These are phyloP conservation scores for Penicillium italicum DNA, from an alignment of 2,329 filamentous ascomycete species.

Conservation along the genomic window DNA sequence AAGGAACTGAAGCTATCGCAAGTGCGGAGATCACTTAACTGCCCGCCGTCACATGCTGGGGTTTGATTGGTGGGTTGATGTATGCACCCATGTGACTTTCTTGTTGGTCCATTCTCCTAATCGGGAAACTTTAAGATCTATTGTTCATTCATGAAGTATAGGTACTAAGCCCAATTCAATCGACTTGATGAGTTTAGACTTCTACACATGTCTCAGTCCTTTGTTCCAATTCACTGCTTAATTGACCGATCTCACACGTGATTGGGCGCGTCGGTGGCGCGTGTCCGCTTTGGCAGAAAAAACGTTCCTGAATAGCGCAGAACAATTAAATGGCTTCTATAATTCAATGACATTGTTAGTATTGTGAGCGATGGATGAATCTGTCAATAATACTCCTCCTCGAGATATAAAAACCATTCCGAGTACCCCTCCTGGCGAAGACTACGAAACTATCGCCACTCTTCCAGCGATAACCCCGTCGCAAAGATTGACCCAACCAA, in stretches of 20 bases:
- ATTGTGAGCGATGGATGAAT: constrained; percentile 36
- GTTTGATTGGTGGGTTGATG: constrained; percentile 1
- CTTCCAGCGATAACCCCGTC: constrained; percentile 46
- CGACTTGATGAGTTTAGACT: background rate
- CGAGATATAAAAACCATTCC: constrained; percentile 32
- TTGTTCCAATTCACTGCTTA: background rate
- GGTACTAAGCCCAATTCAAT: too few species aligned
- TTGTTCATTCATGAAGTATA: background rate
- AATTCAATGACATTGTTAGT: constrained; percentile 1
- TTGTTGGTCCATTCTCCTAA: background rate
- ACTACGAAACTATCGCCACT: constrained; percentile 50
- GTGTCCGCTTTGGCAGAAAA: constrained; percentile 26
- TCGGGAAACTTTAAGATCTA: background rate
- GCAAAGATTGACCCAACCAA: constrained; percentile 58
- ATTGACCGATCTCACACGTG: constrained; percentile 13
- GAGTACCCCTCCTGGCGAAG: constrained; percentile 31
- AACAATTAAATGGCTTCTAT: constrained; percentile 5
- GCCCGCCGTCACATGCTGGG: constrained; percentile 1
- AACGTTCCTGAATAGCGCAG: constrained; percentile 14
- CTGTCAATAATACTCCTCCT: constrained; percentile 41
- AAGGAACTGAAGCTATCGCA: constrained; percentile 1
- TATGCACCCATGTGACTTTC: background rate
- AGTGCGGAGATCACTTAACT: constrained; percentile 5
- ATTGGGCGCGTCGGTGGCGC: constrained; percentile 21
- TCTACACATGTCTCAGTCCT: background rate